Evolutionary conservation across 495 filamentous ascomycete genomes (phyloP).

Genomic region (Delitschia confertaspora): DNA sequence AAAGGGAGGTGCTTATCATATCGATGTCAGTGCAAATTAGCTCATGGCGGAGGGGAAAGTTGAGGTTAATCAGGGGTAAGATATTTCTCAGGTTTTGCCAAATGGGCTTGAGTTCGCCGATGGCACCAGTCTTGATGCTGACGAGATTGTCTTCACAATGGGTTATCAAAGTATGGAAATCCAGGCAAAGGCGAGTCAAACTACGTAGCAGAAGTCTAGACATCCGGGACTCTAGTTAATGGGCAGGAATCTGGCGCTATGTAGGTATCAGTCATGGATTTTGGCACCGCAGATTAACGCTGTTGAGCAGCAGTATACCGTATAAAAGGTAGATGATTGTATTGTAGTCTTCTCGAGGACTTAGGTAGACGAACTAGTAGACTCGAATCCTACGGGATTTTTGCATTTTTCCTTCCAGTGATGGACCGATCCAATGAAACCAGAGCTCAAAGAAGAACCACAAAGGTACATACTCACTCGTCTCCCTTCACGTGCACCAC

Average conservation of each 20-base stretch:
- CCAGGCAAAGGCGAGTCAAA: slow-evolving; percentile 48
- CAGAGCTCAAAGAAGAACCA: too few species aligned
- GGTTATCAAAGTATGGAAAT: slow-evolving; percentile 76
- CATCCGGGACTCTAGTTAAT: slow-evolving; percentile 79
- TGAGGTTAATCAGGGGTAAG: slow-evolving; percentile 61
- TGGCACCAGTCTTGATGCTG: slow-evolving; percentile 58
- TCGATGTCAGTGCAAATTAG: slow-evolving; percentile 63
- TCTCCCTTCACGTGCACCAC: too few species aligned
- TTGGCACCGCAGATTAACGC: slow-evolving; percentile 72
- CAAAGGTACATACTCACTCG: too few species aligned
- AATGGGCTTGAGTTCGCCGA: slow-evolving; percentile 58
- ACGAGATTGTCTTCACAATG: slow-evolving; percentile 76
- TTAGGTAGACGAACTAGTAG: too few species aligned
- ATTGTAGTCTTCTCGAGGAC: too few species aligned
- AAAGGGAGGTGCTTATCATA: slow-evolving; percentile 33
- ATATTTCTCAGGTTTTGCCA: slow-evolving; percentile 52
- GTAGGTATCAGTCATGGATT: slow-evolving; percentile 60
- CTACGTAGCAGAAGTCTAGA: slow-evolving; percentile 62
- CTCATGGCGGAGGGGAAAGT: slow-evolving; percentile 71
- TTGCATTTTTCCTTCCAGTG: too few species aligned
- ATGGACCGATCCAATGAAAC: too few species aligned
- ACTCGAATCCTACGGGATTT: too few species aligned
- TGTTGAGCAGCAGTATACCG: slow-evolving; percentile 41
- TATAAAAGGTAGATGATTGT: too few species aligned
- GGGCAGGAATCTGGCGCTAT: slow-evolving; percentile 69